Conservation (phyloP, 768 basidiomycete species). For the Xerocomus potaroensis region DNA sequence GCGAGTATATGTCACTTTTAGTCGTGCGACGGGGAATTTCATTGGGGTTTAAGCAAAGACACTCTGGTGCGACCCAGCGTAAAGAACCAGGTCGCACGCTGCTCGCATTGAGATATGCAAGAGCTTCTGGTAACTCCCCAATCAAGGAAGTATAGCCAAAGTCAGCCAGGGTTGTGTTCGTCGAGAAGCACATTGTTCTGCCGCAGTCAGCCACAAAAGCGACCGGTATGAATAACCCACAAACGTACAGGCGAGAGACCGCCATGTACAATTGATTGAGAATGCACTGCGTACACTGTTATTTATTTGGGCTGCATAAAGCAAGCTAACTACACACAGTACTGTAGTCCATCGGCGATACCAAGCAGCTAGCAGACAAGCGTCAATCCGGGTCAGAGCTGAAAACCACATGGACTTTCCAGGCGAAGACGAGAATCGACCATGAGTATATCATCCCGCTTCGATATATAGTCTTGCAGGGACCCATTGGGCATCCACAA, state of each 20-base stretch:
- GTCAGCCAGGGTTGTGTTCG: conserved; percentile 3
- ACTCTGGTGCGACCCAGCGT: conserved; percentile 10
- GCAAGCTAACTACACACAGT: not conserved
- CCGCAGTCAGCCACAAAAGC: not conserved
- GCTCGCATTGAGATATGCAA: conserved; percentile 4
- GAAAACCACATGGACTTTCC: not conserved
- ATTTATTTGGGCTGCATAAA: not conserved
- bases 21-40: not conserved
- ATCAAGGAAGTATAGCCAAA: conserved; percentile 10
- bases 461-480: conserved; percentile 5
- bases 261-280: conserved; percentile 3
- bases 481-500: conserved; percentile 11
- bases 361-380: not conserved
- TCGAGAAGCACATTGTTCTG: conserved; percentile 10
- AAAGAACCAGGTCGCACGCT: conserved; percentile 4
- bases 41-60: not conserved
- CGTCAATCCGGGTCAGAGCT: not conserved
- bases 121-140: conserved; percentile 2
- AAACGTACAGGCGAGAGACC: conserved; percentile 7
- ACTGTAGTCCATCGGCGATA: not conserved
- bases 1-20: conserved; percentile 10
- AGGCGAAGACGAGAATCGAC: conserved; percentile 2
- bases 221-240: not conserved
- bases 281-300: conserved; percentile 1
- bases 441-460: conserved; percentile 2